Evolutionary conservation across 805 yeast species (phyloP).

Genomic region (Pichia occidentalis): DNA sequence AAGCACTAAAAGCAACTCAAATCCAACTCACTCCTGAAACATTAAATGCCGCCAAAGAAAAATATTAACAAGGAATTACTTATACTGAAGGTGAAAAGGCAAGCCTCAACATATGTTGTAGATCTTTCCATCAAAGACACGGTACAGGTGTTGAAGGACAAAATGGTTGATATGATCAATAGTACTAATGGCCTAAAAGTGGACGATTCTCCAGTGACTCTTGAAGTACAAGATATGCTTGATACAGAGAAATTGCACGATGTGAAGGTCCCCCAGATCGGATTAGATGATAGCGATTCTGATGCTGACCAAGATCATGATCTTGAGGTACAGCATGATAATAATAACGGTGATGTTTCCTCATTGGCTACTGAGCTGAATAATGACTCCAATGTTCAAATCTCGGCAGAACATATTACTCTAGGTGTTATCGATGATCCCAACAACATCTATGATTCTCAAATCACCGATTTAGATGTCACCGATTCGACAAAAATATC

Average conservation of each 20-base stretch:
- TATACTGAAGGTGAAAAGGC: conserved; percentile 30
- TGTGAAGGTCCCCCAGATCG: conserved; percentile 32
- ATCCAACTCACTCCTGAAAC: too few species aligned
- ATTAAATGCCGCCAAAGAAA: conserved; percentile 27
- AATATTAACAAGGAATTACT: conserved; percentile 16
- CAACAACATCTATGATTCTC: conserved; percentile 17
- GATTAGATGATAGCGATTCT: conserved; percentile 5
- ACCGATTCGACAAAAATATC: conserved; percentile 27
- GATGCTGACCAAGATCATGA: conserved; percentile 7
- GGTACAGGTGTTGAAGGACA: conserved; percentile 22
- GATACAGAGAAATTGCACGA: conserved; percentile 37
- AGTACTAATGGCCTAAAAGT: conserved; percentile 42
- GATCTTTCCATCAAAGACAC: conserved; percentile 21
- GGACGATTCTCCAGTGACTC: conserved; percentile 24
- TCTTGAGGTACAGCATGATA: conserved; percentile 24
- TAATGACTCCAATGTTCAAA: conserved; percentile 17
- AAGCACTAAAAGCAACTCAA: too few species aligned
- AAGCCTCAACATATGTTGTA: conserved; percentile 31
- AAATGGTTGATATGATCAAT: conserved; percentile 35
- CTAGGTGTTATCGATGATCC: conserved; percentile 39
- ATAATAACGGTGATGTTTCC: conserved; percentile 23
- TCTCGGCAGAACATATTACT: conserved; percentile 24
- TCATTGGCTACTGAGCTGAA: neutral
- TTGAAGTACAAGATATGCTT: conserved; percentile 21
- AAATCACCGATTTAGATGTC: conserved; percentile 17